These are phyloP conservation scores for Claviceps capensis DNA, from an alignment of 2,329 filamentous ascomycete genomes.

Conservation along the genomic window DNA sequence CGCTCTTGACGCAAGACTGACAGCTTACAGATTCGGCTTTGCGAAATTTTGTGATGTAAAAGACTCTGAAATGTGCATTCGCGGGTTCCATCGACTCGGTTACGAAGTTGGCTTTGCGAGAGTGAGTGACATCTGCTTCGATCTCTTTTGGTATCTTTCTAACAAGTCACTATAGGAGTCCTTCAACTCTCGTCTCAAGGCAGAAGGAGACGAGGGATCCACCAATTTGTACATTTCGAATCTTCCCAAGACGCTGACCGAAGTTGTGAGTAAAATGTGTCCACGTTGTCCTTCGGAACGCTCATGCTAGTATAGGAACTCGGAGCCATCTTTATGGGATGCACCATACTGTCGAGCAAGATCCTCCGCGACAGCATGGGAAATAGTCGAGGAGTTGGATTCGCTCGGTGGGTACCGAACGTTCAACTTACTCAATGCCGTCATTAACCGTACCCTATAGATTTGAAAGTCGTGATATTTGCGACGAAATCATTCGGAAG, in stretches of 20 bases:
- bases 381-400: constrained; percentile 91
- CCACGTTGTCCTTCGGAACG: not conserved
- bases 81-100: constrained; percentile 83
- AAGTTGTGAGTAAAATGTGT: constrained; percentile 49
- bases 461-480: constrained; percentile 79
- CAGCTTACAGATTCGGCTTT: constrained; percentile 69
- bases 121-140: constrained; percentile 33
- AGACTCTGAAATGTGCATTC: constrained; percentile 90
- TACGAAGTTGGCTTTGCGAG: constrained; percentile 97
- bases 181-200: constrained; percentile 96
- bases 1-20: constrained; percentile 2
- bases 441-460: constrained; percentile 29
- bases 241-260: constrained; percentile 80
- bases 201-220: constrained; percentile 75
- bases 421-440: not conserved
- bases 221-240: constrained; percentile 98
- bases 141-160: constrained; percentile 8
- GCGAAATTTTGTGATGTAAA: constrained; percentile 84
- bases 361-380: constrained; percentile 87
- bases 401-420: constrained; percentile 60
- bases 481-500: constrained; percentile 74
- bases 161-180: constrained; percentile 53
- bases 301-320: constrained; percentile 41
- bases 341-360: constrained; percentile 81
- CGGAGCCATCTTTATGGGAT: constrained; percentile 64